Evolutionary conservation across 495 filamentous ascomycete genomes (phyloP).

Genomic region (Arthonia radiata): DNA sequence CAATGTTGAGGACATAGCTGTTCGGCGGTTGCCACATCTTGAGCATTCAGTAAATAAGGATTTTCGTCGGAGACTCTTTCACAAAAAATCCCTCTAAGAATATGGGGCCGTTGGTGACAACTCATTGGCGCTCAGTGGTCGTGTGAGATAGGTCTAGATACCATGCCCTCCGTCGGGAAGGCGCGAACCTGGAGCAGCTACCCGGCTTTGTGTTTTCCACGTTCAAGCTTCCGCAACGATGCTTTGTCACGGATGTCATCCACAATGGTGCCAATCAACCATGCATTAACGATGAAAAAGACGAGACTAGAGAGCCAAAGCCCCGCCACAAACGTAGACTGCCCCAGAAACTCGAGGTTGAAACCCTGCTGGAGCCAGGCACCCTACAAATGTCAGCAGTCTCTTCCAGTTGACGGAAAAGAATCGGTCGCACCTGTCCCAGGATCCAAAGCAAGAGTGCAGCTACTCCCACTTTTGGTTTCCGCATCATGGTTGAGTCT

Average conservation of each 20-base stretch:
- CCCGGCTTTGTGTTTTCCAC: no score
- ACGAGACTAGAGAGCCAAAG: conserved; percentile 46
- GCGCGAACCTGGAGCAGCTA: no score
- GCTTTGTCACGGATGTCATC: conserved; percentile 44
- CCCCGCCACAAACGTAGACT: conserved; percentile 65
- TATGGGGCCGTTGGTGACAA: no score
- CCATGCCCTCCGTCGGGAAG: no score
- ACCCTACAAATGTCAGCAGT: conserved; percentile 19
- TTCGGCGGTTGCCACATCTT: no score
- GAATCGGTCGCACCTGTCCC: conserved; percentile 24
- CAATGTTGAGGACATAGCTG: no score
- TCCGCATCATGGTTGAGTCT: conserved; percentile 38
- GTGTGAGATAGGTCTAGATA: no score
- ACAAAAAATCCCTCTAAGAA: no score
- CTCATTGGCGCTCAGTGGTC: no score
- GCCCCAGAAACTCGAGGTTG: conserved; percentile 64
- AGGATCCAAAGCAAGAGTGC: conserved; percentile 47
- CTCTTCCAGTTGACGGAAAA: conserved; percentile 1
- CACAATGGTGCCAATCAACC: conserved; percentile 64
- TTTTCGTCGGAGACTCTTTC: no score
- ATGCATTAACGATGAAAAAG: conserved; percentile 71
- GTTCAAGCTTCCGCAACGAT: no score
- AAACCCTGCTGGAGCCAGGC: conserved; percentile 79
- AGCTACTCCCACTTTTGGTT: conserved; percentile 30
- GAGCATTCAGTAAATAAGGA: no score